Conservation (phyloP, 2,329 filamentous ascomycete genomes). For the Samsoniella hepiali region DNA sequence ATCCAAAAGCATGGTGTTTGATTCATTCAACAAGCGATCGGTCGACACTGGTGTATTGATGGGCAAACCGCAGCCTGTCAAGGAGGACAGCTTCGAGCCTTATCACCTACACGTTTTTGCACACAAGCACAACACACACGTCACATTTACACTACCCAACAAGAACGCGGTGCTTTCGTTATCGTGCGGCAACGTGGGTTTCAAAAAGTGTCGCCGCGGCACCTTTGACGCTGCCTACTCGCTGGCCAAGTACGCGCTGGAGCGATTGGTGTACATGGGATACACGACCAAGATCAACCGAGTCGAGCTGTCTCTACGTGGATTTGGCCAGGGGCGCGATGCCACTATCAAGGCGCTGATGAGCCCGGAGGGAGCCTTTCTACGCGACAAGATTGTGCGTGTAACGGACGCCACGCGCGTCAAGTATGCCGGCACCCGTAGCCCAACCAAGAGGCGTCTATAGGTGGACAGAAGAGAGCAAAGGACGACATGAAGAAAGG, state of each 20-base stretch:
- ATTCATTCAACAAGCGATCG: conserved; percentile 33
- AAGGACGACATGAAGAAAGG: neutral
- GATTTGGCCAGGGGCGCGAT: conserved; percentile 83
- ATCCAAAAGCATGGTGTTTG: conserved; percentile 39
- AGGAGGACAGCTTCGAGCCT: conserved; percentile 51
- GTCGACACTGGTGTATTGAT: conserved; percentile 34
- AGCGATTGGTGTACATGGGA: conserved; percentile 77
- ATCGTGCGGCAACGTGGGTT: conserved; percentile 86
- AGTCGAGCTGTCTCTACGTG: conserved; percentile 77
- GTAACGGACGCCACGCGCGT: conserved; percentile 84
- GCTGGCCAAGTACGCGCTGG: conserved; percentile 77
- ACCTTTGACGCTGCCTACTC: conserved; percentile 93
- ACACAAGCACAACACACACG: conserved; percentile 91
- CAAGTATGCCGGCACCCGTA: conserved; percentile 94
- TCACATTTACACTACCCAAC: conserved; percentile 83
- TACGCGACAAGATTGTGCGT: conserved; percentile 71
- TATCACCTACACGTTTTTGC: conserved; percentile 86
- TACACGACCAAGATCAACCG: conserved; percentile 71
- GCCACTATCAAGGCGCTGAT: conserved; percentile 86
- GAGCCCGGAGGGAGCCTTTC: conserved; percentile 74
- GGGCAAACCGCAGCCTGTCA: conserved; percentile 25
- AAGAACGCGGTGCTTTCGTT: conserved; percentile 75
- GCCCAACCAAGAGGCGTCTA: conserved; percentile 78
- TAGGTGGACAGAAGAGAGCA: conserved; percentile 25
- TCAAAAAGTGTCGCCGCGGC: conserved; percentile 74